Base-by-base conservation (phyloP, 257 asterid genomes). In the Nicotiana benthamiana region DNA sequence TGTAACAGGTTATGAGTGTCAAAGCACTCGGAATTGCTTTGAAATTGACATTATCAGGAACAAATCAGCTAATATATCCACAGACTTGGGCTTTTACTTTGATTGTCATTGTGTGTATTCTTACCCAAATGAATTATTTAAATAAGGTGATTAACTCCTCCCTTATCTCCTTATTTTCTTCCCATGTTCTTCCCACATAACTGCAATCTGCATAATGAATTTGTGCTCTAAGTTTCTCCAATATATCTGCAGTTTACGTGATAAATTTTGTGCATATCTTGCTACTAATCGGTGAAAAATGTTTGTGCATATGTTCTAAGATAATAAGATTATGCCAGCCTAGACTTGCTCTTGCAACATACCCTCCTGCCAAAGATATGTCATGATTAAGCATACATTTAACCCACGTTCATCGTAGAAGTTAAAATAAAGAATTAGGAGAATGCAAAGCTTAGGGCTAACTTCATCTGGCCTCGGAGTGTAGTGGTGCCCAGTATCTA, bases 1-100 rank as follows among this genome's bases (percentile, higher is more conserved):
- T 34, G 20, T 87, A 82, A 75, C 91, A 94, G 98, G 97, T 94
- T n/a, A 94, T 92, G 98, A 94, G 98, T 77, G 97, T 94, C 68
- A 91, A 94, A 85, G 97, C 97, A 54, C 86, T 94, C 17, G 97
- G 98, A 83, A 92, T 92, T 86, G 98, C 97, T 75, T 59, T 94
- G 92, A 94, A 94, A 87, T 85, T 94, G 84, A 94, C 98, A 36
- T 82, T 94, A 26, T 89, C 94, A 26, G 98, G 97, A 86, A 91
- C 79, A 85, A 94, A 52, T 15, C 57, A 52, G 57, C 57, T 52
- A 52, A 52, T 52, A 52, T 52, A 52, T 52, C 57, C 57, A 92
- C 95, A 92, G 86, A 92, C 98, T 28, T 94, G 97, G 98, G 84
- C 83, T 68, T 94, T 94, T 85, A 88, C 90, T 10, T 64, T 85